These are phyloP conservation scores for Centella asiatica DNA, from an alignment of 129 eudicot genomes.

Conservation along the genomic window DNA sequence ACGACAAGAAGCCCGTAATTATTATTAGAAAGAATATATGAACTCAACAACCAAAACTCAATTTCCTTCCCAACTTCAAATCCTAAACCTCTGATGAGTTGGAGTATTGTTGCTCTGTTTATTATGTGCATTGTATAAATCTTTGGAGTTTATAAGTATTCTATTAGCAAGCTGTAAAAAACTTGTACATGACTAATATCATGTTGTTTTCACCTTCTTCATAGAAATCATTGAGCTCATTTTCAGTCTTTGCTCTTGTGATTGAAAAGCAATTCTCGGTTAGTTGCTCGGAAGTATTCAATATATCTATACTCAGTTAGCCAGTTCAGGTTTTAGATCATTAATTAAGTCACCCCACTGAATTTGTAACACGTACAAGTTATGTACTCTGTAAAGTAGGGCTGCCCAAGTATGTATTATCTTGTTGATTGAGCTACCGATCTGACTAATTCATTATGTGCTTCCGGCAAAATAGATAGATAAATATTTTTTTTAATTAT, in stretches of 20 bases:
- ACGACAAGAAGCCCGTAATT: no score
- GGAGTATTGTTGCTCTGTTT: neutral
- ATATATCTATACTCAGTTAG: no score
- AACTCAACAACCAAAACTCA: no score
- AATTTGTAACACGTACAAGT: no score
- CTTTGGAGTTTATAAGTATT: neutral
- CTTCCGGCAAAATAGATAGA: neutral
- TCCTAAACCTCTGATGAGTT: no score
- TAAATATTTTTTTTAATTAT: no score
- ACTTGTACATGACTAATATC: neutral
- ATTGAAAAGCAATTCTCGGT: no score
- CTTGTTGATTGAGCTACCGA: neutral
- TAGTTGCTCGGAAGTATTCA: no score
- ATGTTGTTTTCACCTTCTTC: neutral
- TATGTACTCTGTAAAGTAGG: neutral
- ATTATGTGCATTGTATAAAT: neutral
- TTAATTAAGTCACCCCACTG: no score
- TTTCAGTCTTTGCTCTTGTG: neutral
- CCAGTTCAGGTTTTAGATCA: no score
- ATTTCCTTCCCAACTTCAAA: no score
- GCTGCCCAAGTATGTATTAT: neutral
- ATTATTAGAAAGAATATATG: no score
- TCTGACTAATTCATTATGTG: neutral
- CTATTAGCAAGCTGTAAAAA: neutral
- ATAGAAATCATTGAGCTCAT: neutral